A percentile compares a stretch with the other conserved stretches of the same genome.
Evolutionary conservation across 75 land plant genomes (phyloP).

Genomic region (Selaginella moellendorffii): DNA sequence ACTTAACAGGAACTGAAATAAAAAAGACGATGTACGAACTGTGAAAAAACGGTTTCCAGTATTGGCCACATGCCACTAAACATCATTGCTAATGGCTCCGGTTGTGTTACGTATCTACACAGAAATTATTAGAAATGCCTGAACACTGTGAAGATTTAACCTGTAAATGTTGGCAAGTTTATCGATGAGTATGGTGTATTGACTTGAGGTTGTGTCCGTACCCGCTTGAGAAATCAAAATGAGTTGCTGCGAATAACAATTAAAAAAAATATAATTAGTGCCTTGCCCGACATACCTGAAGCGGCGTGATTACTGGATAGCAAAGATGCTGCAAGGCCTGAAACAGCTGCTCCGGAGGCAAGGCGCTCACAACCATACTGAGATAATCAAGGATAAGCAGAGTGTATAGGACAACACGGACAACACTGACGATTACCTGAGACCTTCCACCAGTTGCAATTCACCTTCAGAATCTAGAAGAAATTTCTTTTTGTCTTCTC

Average conservation of each 20-base stretch:
- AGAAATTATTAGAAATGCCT: background rate
- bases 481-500: slow-evolving; percentile 42
- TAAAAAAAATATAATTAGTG: background rate
- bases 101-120: slow-evolving; percentile 67
- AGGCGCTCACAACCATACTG: slow-evolving; percentile 83
- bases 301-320: slow-evolving; percentile 47
- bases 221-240: slow-evolving; percentile 25
- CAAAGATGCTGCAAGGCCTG: slow-evolving; percentile 66
- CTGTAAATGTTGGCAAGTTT: slow-evolving; percentile 78
- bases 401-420: too few relatives aligned
- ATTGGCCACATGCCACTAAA: slow-evolving; percentile 77
- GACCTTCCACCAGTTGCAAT: slow-evolving; percentile 79
- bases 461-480: slow-evolving; percentile 68
- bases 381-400: slow-evolving; percentile 9
- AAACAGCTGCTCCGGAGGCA: slow-evolving; percentile 56
- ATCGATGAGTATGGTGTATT: slow-evolving; percentile 73
- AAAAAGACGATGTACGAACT: too few relatives aligned
- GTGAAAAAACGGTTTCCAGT: slow-evolving; percentile 64
- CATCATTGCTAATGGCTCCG: slow-evolving; percentile 79
- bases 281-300: slow-evolving; percentile 40
- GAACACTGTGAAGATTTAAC: slow-evolving; percentile 28
- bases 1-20: too few relatives aligned
- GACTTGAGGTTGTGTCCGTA: slow-evolving; percentile 44
- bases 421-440: slow-evolving; percentile 42
- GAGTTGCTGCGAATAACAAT: background rate